Base-by-base conservation (phyloP, 1,284 basidiomycete genomes). In the Gymnopus androsaceus region DNA sequence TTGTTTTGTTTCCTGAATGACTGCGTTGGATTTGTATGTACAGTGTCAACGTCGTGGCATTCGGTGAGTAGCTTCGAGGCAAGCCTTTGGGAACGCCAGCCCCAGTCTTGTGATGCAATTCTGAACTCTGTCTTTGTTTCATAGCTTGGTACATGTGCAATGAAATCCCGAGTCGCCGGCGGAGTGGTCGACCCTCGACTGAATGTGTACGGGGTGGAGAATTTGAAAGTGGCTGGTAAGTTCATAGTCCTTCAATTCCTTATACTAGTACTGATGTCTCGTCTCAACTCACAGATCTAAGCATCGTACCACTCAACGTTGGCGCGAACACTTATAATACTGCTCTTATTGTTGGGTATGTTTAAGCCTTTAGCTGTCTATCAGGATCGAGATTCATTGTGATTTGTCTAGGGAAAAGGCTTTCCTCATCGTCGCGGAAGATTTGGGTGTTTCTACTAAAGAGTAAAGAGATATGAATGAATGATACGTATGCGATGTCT, bases 101-200 rank as follows among this genome's bases (percentile, higher is more conserved):
- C n/a, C n/a, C n/a, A n/a, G n/a, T n/a, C n/a, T 7, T n/a, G 8
- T 27, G 7, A 9, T n/a, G 27, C 4, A n/a, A 14, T 25, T 23
- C 33, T 23, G 54, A 21, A 47, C 52, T 45, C 47, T n/a, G 4
- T 21, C 17, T 15, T 25, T 42, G 23, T 14, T 21, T 5, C 41
- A n/a, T 55, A 84, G 82, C 72, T 83, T 30, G 84, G 83, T 15
- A 89, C 86, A 0, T 87, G 85, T 59, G 78, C 82, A 0, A 88
- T 89, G 86, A 86, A 83, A 64, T 73, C 80, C 1, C 75, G 79
- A 23, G 75, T 77, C 14, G 56, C 74, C 49, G 76, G 77, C 3
- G 87, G 86, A 12, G 87, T 88, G 0, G 84, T 89, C 6, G 83
- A 88, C 60, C 58, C 77, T 3, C 73, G 70, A 2, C 66, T 90